phyloP scores from a whole-genome alignment of 108 stramenopile species.

The Fistulifera pelliculosa region DNA sequence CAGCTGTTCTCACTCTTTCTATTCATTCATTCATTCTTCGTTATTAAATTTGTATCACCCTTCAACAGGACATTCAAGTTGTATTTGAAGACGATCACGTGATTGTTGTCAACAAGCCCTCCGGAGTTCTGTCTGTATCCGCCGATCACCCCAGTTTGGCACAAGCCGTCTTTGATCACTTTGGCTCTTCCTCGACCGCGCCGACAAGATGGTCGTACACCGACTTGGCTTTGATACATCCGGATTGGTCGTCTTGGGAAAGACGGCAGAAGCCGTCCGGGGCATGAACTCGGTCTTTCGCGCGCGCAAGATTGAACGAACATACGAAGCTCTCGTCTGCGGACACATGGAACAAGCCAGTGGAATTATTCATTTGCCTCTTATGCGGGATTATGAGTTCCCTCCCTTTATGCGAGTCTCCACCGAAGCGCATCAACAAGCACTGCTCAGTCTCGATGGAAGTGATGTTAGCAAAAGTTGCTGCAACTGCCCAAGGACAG shows the following conservation, averaged over 20 bases:
- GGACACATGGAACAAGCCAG: slow-evolving; percentile 59
- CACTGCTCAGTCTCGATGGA: slow-evolving; percentile 42
- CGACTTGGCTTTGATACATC: slow-evolving; percentile 79
- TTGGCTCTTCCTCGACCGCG: slow-evolving; percentile 44
- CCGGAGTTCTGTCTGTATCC: slow-evolving; percentile 69
- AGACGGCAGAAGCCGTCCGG: slow-evolving; percentile 50
- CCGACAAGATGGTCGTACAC: slow-evolving; percentile 83
- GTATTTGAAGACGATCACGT: slow-evolving; percentile 78
- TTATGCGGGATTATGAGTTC: slow-evolving; percentile 73
- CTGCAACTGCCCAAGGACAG: slow-evolving; percentile 67
- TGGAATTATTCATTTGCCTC: slow-evolving; percentile 58
- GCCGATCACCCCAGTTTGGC: slow-evolving; percentile 47
- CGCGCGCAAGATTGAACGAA: slow-evolving; percentile 54
- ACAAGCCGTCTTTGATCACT: slow-evolving; percentile 51
- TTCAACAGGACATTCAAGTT: slow-evolving; percentile 59
- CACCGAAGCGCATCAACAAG: slow-evolving; percentile 65
- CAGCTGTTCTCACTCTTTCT: background rate
- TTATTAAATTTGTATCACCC: background rate
- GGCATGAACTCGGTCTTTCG: slow-evolving; percentile 62
- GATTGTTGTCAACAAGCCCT: slow-evolving; percentile 74
- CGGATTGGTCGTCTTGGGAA: slow-evolving; percentile 73
- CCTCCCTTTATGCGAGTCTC: slow-evolving; percentile 79
- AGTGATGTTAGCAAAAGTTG: slow-evolving; percentile 53
- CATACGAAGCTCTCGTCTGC: slow-evolving; percentile 73
- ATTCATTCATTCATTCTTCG: slow-evolving; percentile 3